Base-by-base conservation (phyloP, 148 eudicot genomes). In the Vaccinium myrtillus region DNA sequence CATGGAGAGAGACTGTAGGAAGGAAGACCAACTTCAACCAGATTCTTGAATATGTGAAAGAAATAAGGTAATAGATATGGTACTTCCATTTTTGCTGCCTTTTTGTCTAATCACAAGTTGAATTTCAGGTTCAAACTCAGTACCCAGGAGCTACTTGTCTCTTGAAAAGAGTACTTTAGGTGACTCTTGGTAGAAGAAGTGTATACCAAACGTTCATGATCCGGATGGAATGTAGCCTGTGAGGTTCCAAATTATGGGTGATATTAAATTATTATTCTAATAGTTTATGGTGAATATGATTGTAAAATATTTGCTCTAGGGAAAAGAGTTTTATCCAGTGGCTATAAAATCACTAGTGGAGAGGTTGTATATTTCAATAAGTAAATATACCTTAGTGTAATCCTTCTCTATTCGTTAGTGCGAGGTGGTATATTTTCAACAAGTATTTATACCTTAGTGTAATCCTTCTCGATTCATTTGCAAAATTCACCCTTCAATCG, bases 1-100 rank as follows among this genome's bases (percentile, higher is more conserved):
- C 99, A 67, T 97, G 99, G 99, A 94, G 99, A 88, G 99, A 97
- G 84, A 95, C 98, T 2, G 82, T 93, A 54, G 99, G 99, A 83
- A 91, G 99, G 90, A 97, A 97, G 87, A 97, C 99, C 78, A 97
- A 95, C 88, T 95, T 97, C 91, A 97, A 92, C 56, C 95, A 95
- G 73, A 95, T 97, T 89, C 96, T 97, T 83, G 99, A 92, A 56
- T 95, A 95, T 90, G 99, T 97, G 54, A 97, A 97, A 89, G 99
- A 97, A 87, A 95, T 97, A 87, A 95, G 98, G 99, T 97, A 90
- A 85, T 77, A 6, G 21, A 36, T 10, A 76, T 4, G 56, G 32
- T 21, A 76, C 18, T 76, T 21, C 16, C 13, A 43, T 76, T 76
- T 76, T n/a, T 21, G 30, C n/a, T 19, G 3, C 11, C 30, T 49